These are phyloP conservation scores for Auricularia auricula-judae DNA, from an alignment of 768 basidiomycete species.

Conservation along the genomic window DNA sequence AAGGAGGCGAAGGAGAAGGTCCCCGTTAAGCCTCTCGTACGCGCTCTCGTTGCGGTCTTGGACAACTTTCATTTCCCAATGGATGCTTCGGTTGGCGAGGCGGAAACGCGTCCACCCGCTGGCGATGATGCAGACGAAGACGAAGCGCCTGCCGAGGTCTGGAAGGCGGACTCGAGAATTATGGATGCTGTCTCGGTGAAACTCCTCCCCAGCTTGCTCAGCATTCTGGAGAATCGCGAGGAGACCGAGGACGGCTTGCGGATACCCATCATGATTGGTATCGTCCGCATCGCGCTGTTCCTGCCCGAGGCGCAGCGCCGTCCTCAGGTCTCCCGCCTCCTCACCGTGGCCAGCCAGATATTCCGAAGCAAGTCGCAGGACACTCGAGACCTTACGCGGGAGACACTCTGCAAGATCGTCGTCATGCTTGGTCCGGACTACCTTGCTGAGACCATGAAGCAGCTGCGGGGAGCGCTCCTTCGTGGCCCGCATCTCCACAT, in stretches of 20 bases:
- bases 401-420: conserved; percentile 72
- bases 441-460: conserved; percentile 61
- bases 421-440: conserved; percentile 61
- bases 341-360: conserved; percentile 82
- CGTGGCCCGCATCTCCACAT: conserved; percentile 94
- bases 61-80: conserved; percentile 90
- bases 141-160: conserved; percentile 12
- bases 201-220: conserved; percentile 69
- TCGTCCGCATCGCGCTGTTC: conserved; percentile 72
- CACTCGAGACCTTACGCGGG: conserved; percentile 75
- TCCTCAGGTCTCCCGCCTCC: conserved; percentile 58
- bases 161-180: conserved; percentile 24
- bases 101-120: conserved; percentile 8
- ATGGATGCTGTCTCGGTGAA: conserved; percentile 65
- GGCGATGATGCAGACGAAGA: conserved; percentile 16
- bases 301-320: conserved; percentile 56
- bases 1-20: conserved; percentile 31
- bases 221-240: conserved; percentile 74
- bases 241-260: conserved; percentile 77
- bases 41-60: conserved; percentile 71
- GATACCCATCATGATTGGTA: conserved; percentile 80
- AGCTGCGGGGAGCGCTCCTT: conserved; percentile 71
- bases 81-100: conserved; percentile 38
- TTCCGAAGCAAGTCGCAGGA: conserved; percentile 92
- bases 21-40: conserved; percentile 71